Evolutionary conservation across 768 basidiomycete genomes (phyloP).

Genomic region (Boletus speciosus): DNA sequence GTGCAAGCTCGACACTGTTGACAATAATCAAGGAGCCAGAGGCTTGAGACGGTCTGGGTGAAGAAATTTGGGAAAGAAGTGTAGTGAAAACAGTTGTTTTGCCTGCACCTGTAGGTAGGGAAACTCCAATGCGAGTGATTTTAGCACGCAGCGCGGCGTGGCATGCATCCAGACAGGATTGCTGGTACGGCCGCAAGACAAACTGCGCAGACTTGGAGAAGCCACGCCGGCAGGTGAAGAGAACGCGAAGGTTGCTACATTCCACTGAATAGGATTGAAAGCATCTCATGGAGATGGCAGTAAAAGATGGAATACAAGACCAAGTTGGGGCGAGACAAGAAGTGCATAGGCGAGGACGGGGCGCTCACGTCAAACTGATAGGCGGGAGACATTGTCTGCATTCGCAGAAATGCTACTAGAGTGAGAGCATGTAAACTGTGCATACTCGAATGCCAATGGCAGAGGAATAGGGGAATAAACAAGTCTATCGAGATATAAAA

Average conservation of each 20-base stretch:
- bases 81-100: slow-evolving; percentile 93
- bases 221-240: slow-evolving; percentile 2
- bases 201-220: slow-evolving; percentile 8
- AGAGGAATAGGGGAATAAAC: slow-evolving; percentile 28
- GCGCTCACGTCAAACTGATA: neutral
- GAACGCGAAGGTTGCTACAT: neutral
- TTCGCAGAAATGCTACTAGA: slow-evolving; percentile 21
- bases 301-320: too few relatives aligned
- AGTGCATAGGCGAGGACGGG: neutral
- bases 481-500: slow-evolving; percentile 34
- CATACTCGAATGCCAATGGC: slow-evolving; percentile 22
- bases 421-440: slow-evolving; percentile 21
- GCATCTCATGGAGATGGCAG: slow-evolving; percentile 13
- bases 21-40: slow-evolving; percentile 77
- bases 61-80: slow-evolving; percentile 61
- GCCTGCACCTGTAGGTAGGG: slow-evolving; percentile 78
- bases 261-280: neutral
- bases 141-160: slow-evolving; percentile 65
- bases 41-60: slow-evolving; percentile 44
- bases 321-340: neutral
- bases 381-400: slow-evolving; percentile 7
- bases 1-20: slow-evolving; percentile 84
- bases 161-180: slow-evolving; percentile 75
- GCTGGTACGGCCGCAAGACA: slow-evolving; percentile 82
- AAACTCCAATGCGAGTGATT: slow-evolving; percentile 75